Conservation (phyloP, 2,329 filamentous ascomycete species). For the Penicillium digitatum region DNA sequence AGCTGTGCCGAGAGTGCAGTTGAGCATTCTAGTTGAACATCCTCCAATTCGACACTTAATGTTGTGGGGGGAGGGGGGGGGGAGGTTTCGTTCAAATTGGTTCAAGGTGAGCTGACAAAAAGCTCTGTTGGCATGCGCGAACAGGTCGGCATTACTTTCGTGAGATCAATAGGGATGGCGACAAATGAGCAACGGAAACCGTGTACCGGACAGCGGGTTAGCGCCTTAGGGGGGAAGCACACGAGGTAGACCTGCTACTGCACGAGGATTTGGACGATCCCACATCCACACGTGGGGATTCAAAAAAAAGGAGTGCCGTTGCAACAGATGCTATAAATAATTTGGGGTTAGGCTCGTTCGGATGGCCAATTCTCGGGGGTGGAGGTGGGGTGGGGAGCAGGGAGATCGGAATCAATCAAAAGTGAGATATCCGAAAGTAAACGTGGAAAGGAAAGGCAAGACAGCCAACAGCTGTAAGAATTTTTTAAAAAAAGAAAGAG, state of each 20-base stretch:
- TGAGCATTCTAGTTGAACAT: conserved; percentile 32
- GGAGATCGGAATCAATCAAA: conserved; percentile 3
- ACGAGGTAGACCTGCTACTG: conserved; percentile 33
- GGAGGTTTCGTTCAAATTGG: neutral
- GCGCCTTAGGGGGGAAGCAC: conserved; percentile 11
- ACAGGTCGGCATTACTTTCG: conserved; percentile 34
- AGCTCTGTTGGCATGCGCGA: conserved; percentile 27
- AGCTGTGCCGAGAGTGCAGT: conserved; percentile 23
- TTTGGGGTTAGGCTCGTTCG: conserved; percentile 10
- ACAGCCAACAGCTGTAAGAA: neutral
- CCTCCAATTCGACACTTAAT: conserved; percentile 17
- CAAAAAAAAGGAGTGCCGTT: conserved; percentile 17
- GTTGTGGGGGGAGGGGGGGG: neutral
- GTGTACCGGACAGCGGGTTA: conserved; percentile 31
- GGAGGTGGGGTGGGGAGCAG: neutral
- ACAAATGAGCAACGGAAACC: conserved; percentile 12
- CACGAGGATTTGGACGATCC: conserved; percentile 24
- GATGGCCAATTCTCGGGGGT: conserved; percentile 6
- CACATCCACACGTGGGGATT: conserved; percentile 18
- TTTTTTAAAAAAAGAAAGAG: neutral
- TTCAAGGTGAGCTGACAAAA: conserved; percentile 25
- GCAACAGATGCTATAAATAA: conserved; percentile 16
- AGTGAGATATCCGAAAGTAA: conserved; percentile 4
- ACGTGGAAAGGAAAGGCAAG: conserved; percentile 8
- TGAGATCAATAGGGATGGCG: conserved; percentile 14